A percentile compares a stretch with the other conserved stretches of the same genome.
Evolutionary conservation across 2,329 filamentous ascomycete species (phyloP).

Genomic region (Pyricularia pennisetigena): DNA sequence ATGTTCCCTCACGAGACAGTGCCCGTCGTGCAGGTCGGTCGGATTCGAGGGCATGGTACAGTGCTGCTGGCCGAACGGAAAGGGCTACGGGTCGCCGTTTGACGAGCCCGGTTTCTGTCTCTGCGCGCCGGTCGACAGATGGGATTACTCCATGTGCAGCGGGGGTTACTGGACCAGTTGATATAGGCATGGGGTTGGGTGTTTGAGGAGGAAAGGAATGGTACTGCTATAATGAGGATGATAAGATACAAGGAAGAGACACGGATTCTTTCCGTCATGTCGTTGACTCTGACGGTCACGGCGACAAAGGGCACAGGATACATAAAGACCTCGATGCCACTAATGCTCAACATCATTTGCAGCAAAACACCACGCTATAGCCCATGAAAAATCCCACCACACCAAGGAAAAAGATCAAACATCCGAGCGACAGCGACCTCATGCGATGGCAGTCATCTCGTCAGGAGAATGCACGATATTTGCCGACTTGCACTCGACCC

Average conservation of each 20-base stretch:
- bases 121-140: constrained; percentile 6
- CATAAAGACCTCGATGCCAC: neutral
- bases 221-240: neutral
- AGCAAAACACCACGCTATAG: neutral
- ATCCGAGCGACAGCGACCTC: neutral
- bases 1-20: constrained; percentile 7
- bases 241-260: neutral
- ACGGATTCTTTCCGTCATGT: neutral
- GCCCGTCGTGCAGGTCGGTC: constrained; percentile 5
- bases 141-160: constrained; percentile 7
- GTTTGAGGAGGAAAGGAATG: neutral
- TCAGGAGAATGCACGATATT: constrained; percentile 21
- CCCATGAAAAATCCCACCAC: neutral
- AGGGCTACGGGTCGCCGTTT: constrained; percentile 8
- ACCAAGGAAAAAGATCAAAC: neutral
- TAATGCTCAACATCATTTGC: neutral
- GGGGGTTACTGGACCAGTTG: constrained; percentile 7
- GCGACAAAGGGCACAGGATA: neutral
- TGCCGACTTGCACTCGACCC: constrained; percentile 21
- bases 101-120: constrained; percentile 8
- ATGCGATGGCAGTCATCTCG: constrained; percentile 24
- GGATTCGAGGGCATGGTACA: constrained; percentile 4
- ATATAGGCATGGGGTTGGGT: neutral
- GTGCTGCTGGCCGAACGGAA: constrained; percentile 8
- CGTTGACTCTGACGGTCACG: too few species aligned